Conservation (phyloP, 345 rosid species). For the Lepidium aucheri region DNA sequence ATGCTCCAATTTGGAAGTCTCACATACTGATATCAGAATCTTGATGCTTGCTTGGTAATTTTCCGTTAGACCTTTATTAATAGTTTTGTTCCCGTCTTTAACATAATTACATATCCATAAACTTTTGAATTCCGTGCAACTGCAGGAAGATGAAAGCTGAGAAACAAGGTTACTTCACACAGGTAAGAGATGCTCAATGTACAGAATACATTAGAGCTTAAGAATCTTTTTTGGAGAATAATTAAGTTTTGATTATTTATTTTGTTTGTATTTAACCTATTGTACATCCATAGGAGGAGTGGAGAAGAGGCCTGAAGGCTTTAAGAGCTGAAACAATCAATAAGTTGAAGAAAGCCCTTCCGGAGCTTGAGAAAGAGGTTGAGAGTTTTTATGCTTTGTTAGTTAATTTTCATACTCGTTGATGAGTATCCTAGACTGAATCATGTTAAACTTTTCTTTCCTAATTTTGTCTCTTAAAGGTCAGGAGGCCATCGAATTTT, state of each 20-base stretch:
- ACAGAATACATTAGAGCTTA: neutral
- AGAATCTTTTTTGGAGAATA: no score
- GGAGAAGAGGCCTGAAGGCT: conserved; percentile 74
- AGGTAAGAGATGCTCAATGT: conserved; percentile 40
- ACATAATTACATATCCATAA: neutral
- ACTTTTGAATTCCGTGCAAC: neutral
- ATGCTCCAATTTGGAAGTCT: conserved; percentile 80
- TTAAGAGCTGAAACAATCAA: conserved; percentile 55
- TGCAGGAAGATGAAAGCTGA: conserved; percentile 95
- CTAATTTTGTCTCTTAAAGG: conserved; percentile 38
- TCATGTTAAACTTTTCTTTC: neutral
- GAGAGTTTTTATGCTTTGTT: neutral
- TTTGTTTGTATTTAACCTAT: neutral
- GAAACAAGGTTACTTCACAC: conserved; percentile 92
- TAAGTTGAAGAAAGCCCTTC: conserved; percentile 70
- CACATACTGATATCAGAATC: conserved; percentile 87
- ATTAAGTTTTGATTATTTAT: neutral
- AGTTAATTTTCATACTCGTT: neutral
- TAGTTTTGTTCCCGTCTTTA: neutral
- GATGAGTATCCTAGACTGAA: neutral
- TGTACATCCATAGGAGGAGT: conserved; percentile 60
- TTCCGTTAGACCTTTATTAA: neutral
- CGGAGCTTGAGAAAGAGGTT: conserved; percentile 88
- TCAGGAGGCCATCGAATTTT: conserved; percentile 61
- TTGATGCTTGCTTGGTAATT: conserved; percentile 97